phyloP scores from a whole-genome alignment of 2,329 filamentous ascomycete genomes.

The Fusarium globosum region DNA sequence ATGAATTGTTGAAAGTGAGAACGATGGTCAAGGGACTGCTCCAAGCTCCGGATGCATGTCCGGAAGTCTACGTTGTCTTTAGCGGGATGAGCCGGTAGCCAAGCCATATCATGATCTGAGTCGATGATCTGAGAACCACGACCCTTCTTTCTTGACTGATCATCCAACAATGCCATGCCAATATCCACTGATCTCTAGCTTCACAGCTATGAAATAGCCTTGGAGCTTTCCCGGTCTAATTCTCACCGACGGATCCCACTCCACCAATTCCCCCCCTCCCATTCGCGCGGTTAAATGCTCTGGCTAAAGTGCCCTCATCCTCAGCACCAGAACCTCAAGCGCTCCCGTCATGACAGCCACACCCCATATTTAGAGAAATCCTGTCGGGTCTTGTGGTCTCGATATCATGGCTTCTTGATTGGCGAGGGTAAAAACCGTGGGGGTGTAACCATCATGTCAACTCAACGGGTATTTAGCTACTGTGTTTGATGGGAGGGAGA shows the following conservation, averaged over 20 bases:
- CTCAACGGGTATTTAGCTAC: constrained; percentile 4
- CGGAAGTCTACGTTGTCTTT: not conserved
- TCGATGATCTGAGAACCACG: not conserved
- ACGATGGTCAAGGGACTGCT: not conserved
- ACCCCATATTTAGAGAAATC: constrained; percentile 8
- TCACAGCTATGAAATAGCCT: constrained; percentile 6
- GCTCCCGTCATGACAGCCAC: constrained; percentile 37
- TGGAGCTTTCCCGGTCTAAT: constrained; percentile 15
- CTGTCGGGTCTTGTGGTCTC: constrained; percentile 14
- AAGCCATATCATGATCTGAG: not conserved
- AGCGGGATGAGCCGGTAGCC: not conserved
- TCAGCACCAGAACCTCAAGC: constrained; percentile 16
- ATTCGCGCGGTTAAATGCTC: constrained; percentile 37
- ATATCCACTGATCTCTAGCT: constrained; percentile 1
- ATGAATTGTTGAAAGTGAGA: not conserved
- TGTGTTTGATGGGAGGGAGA: not conserved
- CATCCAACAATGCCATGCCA: not conserved
- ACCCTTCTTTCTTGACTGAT: not conserved
- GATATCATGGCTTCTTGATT: constrained; percentile 30
- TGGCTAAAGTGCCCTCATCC: constrained; percentile 12
- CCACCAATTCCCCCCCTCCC: not conserved
- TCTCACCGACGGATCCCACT: constrained; percentile 31
- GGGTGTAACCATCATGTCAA: constrained; percentile 18
- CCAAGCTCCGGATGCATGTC: not conserved
- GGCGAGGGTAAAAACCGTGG: constrained; percentile 35